Base-by-base conservation (phyloP, 108 stramenopile species). In the Parietichytrium sp. region DNA sequence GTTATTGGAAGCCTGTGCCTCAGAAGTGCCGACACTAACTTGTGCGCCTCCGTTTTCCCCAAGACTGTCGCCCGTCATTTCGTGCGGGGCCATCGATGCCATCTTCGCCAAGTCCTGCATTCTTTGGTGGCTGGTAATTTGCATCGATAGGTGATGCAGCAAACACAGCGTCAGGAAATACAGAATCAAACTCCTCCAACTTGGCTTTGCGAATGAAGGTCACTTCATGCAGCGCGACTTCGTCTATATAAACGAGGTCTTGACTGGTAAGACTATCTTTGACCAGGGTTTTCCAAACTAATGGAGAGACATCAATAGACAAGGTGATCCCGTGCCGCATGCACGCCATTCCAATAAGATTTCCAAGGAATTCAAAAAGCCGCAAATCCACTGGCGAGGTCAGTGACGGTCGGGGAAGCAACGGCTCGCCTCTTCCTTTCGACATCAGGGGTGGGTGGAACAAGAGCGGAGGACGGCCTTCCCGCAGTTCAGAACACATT, bases 281-380 rank as follows among this genome's bases (percentile, higher is more conserved):
- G 10, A 72, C 61, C 15, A 72, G 33, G 2, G 42, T 42, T 20
- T 72, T 72, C 61, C 61, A 72, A 10, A 72, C 61, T 15, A 72
- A 42, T 10, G 61, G 61, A 16, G 61, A 72, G 10, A 72, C 42
- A 42, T 72, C 61, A 10, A 72, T n/a, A 47, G 61, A 33, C 61
- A 72, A 20, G 1, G 61, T 72, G 38, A 72, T 42, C 10, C 61
- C 61, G 45, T 72, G 61, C 42, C 61, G 61, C 1, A 72, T 33
- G 1, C 61, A 72, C 2, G 61, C 61, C 36, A 72, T 72, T 16
- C 61, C 61, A 33, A 72, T 10, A 0, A 72, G 61, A 1, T 33
- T 72, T 72, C 61, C 61, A 25, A 72, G 61, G 45, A 72, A 72
- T 2, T 72, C 61, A 72, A 72, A 72, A 42, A 72, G 61, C 12